A percentile compares a stretch with the other conserved stretches of the same genome.
These are phyloP conservation scores for Sinapis alba DNA, from an alignment of 441 rosid genomes.

Conservation along the genomic window DNA sequence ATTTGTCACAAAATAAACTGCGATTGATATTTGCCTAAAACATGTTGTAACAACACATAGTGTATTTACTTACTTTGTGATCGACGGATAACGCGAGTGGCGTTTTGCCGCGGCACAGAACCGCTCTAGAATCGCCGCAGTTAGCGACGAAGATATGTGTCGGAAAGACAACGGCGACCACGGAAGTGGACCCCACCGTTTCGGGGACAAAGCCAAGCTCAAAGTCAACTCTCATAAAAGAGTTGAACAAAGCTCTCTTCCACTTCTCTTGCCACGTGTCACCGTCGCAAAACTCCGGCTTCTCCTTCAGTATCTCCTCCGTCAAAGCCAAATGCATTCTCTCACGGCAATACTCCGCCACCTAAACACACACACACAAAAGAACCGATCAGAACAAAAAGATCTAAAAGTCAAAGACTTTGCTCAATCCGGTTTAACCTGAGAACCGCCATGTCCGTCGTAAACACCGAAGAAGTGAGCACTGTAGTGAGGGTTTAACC, in stretches of 20 bases:
- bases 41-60: not conserved
- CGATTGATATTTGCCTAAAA: not conserved
- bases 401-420: not conserved
- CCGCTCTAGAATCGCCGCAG: conserved; percentile 69
- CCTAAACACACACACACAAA: conserved; percentile 39
- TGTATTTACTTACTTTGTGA: conserved; percentile 49
- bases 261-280: conserved; percentile 54
- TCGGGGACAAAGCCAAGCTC: conserved; percentile 50
- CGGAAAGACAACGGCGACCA: conserved; percentile 50
- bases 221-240: conserved; percentile 54
- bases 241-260: conserved; percentile 50
- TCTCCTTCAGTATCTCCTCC: conserved; percentile 48
- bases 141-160: conserved; percentile 57
- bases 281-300: conserved; percentile 30
- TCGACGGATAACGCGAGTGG: conserved; percentile 53
- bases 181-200: conserved; percentile 69
- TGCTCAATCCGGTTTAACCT: conserved; percentile 42
- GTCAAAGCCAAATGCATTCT: conserved; percentile 49
- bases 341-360: conserved; percentile 57
- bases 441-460: conserved; percentile 68
- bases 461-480: conserved; percentile 71
- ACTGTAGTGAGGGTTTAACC: conserved; percentile 35
- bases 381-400: not conserved
- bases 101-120: conserved; percentile 55
- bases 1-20: not conserved